Conservation (phyloP, 2,329 filamentous ascomycete genomes). For the Diaporthe citri region DNA sequence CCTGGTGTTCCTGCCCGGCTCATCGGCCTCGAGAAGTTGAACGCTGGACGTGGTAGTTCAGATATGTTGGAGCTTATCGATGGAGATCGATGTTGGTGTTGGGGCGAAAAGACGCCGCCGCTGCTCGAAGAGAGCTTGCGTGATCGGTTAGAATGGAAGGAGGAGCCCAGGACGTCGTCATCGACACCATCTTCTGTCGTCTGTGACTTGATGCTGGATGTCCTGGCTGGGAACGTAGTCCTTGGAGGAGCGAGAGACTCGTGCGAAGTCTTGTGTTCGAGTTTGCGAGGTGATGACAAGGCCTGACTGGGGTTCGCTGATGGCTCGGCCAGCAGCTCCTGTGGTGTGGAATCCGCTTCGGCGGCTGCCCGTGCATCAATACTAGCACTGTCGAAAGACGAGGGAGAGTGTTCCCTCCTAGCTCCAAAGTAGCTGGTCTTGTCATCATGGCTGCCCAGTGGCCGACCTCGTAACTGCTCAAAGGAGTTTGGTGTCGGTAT, state of each 20-base stretch:
- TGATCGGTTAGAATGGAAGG: constrained; percentile 73
- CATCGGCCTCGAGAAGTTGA: constrained; percentile 94
- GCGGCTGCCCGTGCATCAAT: constrained; percentile 38
- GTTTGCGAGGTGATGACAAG: constrained; percentile 59
- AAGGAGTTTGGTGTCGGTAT: constrained; percentile 55
- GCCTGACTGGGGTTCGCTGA: constrained; percentile 51
- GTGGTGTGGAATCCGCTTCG: constrained; percentile 44
- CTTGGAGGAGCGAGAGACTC: constrained; percentile 54
- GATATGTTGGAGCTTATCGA: constrained; percentile 89
- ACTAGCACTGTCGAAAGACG: constrained; percentile 58
- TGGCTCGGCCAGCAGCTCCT: constrained; percentile 50
- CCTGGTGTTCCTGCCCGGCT: constrained; percentile 76
- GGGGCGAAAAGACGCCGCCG: constrained; percentile 65
- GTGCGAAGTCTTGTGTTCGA: constrained; percentile 57
- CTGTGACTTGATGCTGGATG: constrained; percentile 72
- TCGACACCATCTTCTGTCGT: constrained; percentile 74
- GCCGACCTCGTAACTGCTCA: constrained; percentile 57
- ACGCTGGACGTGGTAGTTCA: constrained; percentile 76
- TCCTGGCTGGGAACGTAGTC: constrained; percentile 59
- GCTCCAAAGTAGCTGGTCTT: constrained; percentile 62
- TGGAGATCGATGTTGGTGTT: constrained; percentile 77
- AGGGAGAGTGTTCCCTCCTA: constrained; percentile 70
- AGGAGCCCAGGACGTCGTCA: constrained; percentile 72
- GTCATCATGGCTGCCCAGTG: constrained; percentile 55
- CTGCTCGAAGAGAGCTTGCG: constrained; percentile 84